Conservation (phyloP, 306 rosid genomes). For the Cyclanthera cordifolia region DNA sequence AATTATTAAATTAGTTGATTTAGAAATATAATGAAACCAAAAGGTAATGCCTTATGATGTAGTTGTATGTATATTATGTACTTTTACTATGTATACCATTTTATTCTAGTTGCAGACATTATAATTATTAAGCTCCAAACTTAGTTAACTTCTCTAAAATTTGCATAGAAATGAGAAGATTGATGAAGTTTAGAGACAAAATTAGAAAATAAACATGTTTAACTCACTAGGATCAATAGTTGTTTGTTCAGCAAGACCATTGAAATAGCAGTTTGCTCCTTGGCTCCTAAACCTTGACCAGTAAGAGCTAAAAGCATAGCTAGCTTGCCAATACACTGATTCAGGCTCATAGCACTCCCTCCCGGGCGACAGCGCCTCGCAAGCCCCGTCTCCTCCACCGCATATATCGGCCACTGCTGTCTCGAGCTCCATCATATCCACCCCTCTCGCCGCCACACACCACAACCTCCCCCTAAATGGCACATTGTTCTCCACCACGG, state of each 20-base stretch:
- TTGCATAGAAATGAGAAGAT: background rate
- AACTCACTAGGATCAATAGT: slow-evolving; percentile 35
- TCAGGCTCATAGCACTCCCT: slow-evolving; percentile 29
- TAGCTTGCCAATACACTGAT: slow-evolving; percentile 30
- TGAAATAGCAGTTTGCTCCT: slow-evolving; percentile 38
- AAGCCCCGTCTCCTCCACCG: slow-evolving; percentile 20
- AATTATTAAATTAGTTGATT: too few species aligned
- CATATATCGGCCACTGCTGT: slow-evolving; percentile 22
- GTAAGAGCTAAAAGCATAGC: slow-evolving; percentile 41
- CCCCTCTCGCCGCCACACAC: slow-evolving; percentile 37
- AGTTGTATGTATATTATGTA: too few species aligned
- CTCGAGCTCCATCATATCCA: slow-evolving; percentile 15
- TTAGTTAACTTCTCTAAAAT: background rate
- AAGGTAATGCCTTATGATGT: too few species aligned
- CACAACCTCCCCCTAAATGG: slow-evolving; percentile 29
- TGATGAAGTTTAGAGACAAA: background rate
- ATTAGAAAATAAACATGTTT: background rate
- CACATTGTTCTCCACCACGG: slow-evolving; percentile 20
- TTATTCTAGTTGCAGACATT: too few species aligned
- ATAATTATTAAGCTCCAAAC: background rate
- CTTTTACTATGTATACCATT: too few species aligned
- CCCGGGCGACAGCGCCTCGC: slow-evolving; percentile 39
- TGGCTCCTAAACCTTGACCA: slow-evolving; percentile 29
- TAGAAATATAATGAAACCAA: too few species aligned
- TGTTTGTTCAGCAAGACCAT: slow-evolving; percentile 40